Base-by-base conservation (phyloP, 1,284 basidiomycete species). In the Ceratobasidium sp. region DNA sequence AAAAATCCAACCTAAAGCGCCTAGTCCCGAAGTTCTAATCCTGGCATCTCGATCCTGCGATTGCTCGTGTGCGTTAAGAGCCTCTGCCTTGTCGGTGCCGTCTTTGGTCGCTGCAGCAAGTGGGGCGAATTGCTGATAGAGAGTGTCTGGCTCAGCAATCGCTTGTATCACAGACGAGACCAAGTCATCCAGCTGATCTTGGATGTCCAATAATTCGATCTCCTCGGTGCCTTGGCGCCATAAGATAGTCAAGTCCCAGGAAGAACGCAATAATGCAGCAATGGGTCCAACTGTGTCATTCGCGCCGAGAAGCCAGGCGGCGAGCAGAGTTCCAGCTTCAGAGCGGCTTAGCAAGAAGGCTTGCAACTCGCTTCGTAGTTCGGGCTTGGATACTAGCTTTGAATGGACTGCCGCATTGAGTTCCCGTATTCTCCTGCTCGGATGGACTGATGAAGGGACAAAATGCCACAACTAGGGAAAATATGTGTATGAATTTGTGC, bases 401-500 rank as follows among this genome's bases (percentile, higher is more conserved):
- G 87, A 81, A 79, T 98, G 95, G 0, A 96, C 84, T 8, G 89
- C 87, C 5, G 91, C 89, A 1, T 95, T 88, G 0, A 93, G 86
- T 8, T 89, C 82, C 17, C 95, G 90, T 26, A 97, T 87, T 51
- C 94, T 89, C 47, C 95, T 90, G 15, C 92, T 93, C 0, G 95
- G 90, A 77, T 96, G 94, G 23, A 95, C 86, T 58, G 96, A 90
- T 11, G 98, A 87, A 0, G 92, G 87, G 0, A 96, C 92, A 49
- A 94, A 86, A 83, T 98, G 95, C 84, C 98, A 94, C 49, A 95
- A 85, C 95, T 96, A n/a, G 81, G 13, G n/a, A 20, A 69, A 42
- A 64, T 80, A 31, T 79, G 37, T 28, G 69, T 80, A 31, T 79
- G 37, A n/a, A 68, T 20, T 51, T 31, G 10, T 53, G 28, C 47